Evolutionary conservation across 1,284 basidiomycete species (phyloP).

Genomic region (Irpex sp.): DNA sequence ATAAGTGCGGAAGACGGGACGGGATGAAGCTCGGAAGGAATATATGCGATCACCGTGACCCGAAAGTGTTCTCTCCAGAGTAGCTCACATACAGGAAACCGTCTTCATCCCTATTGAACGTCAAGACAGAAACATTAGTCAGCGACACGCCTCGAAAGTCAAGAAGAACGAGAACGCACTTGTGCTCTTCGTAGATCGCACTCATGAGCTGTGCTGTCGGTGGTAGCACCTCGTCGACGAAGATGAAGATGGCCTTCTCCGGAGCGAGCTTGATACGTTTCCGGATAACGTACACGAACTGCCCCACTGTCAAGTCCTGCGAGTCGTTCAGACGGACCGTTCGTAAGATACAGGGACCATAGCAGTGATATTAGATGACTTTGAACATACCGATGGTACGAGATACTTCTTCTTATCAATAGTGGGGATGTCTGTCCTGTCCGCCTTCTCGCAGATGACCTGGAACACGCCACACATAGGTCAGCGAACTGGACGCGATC

Average conservation of each 20-base stretch:
- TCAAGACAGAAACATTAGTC: background rate
- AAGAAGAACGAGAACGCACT: slow-evolving; percentile 54
- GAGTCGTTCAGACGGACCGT: slow-evolving; percentile 10
- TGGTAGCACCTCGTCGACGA: slow-evolving; percentile 97
- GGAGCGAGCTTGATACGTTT: slow-evolving; percentile 99
- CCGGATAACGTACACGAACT: slow-evolving; percentile 99
- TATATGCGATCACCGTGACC: slow-evolving; percentile 28
- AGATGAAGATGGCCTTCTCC: slow-evolving; percentile 99
- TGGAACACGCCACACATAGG: slow-evolving; percentile 28
- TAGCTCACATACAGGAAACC: slow-evolving; percentile 96
- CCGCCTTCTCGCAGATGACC: slow-evolving; percentile 99
- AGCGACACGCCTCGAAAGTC: background rate
- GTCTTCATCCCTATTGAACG: slow-evolving; percentile 78
- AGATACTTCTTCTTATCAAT: slow-evolving; percentile 99
- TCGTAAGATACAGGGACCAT: slow-evolving; percentile 3
- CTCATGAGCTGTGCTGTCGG: slow-evolving; percentile 99
- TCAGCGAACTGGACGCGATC: background rate
- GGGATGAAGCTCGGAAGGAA: background rate
- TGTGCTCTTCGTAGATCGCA: slow-evolving; percentile 99
- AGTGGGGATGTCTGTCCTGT: slow-evolving; percentile 97
- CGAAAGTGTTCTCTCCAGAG: slow-evolving; percentile 96
- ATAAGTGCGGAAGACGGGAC: background rate
- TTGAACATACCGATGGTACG: slow-evolving; percentile 81
- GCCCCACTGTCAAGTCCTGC: slow-evolving; percentile 95
- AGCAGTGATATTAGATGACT: background rate